A percentile compares a stretch with the other conserved stretches of the same genome.
Evolutionary conservation across 2,329 filamentous ascomycete species (phyloP).

Genomic region (Annulohypoxylon truncatum): DNA sequence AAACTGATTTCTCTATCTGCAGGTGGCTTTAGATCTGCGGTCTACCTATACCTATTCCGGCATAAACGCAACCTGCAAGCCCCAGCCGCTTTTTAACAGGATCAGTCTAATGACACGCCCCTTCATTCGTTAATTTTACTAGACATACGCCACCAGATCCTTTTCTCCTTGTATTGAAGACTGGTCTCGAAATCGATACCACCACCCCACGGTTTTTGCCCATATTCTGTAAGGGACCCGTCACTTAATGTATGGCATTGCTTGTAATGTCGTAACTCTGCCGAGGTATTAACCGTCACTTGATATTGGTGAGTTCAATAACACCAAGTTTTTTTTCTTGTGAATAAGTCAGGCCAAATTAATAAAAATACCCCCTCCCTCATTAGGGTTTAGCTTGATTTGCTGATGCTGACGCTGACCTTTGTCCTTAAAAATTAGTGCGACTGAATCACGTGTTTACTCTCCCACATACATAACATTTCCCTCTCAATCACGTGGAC

Average conservation of each 20-base stretch:
- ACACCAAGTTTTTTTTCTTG: not conserved
- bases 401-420: not conserved
- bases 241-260: not conserved
- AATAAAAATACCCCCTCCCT: slow-evolving; percentile 5
- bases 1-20: slow-evolving; percentile 39
- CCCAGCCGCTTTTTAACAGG: slow-evolving; percentile 26
- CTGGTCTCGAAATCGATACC: slow-evolving; percentile 2
- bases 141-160: slow-evolving; percentile 10
- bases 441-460: slow-evolving; percentile 8
- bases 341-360: not conserved
- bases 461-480: not conserved
- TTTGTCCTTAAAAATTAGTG: not conserved
- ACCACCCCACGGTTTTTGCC: not conserved
- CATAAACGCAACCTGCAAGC: slow-evolving; percentile 34
- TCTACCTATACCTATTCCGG: slow-evolving; percentile 38
- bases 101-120: slow-evolving; percentile 30
- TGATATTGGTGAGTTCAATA: slow-evolving; percentile 12
- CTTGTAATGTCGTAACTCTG: slow-evolving; percentile 6
- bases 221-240: not conserved
- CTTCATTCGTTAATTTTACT: slow-evolving; percentile 3
- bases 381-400: not conserved
- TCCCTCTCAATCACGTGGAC: not conserved
- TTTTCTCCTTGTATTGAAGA: slow-evolving; percentile 1
- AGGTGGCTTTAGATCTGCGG: slow-evolving; percentile 42
- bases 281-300: not conserved